phyloP scores from a whole-genome alignment of 176 grass and related monocot species.

The Hordeum marinum region DNA sequence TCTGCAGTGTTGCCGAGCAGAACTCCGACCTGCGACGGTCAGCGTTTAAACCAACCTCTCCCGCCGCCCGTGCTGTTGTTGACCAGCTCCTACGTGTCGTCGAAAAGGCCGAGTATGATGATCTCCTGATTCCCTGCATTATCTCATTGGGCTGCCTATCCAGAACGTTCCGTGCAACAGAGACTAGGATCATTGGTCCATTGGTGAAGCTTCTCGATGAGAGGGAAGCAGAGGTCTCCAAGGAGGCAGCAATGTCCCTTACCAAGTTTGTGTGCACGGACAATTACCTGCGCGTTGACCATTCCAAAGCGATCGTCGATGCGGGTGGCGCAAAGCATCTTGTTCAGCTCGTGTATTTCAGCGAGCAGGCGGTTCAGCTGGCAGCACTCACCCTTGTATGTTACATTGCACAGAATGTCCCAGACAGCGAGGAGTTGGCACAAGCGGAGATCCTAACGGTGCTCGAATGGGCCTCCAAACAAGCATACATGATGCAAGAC shows the following conservation, averaged over 20 bases:
- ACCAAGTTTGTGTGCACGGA: conserved; percentile 74
- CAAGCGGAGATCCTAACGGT: conserved; percentile 81
- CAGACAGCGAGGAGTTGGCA: conserved; percentile 85
- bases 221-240: conserved; percentile 63
- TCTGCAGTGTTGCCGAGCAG: conserved; percentile 70
- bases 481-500: conserved; percentile 81
- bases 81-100: conserved; percentile 83
- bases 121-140: conserved; percentile 89
- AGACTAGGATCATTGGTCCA: conserved; percentile 85
- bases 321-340: conserved; percentile 76
- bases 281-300: conserved; percentile 82
- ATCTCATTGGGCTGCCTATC: conserved; percentile 82
- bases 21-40: conserved; percentile 68
- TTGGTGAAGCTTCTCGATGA: conserved; percentile 89
- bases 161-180: conserved; percentile 91
- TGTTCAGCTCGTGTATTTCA: conserved; percentile 93
- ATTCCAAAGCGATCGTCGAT: conserved; percentile 82
- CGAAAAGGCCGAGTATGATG: conserved; percentile 83
- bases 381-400: conserved; percentile 69
- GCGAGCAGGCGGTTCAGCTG: conserved; percentile 79
- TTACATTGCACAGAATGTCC: conserved; percentile 80
- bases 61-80: conserved; percentile 81
- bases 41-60: conserved; percentile 86
- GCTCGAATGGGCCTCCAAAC: conserved; percentile 93
- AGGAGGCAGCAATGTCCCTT: conserved; percentile 57